Evolutionary conservation across 768 basidiomycete genomes (phyloP), one percentile per base, ranked within the genome.

Genomic region (Mrakia frigida): DNA sequence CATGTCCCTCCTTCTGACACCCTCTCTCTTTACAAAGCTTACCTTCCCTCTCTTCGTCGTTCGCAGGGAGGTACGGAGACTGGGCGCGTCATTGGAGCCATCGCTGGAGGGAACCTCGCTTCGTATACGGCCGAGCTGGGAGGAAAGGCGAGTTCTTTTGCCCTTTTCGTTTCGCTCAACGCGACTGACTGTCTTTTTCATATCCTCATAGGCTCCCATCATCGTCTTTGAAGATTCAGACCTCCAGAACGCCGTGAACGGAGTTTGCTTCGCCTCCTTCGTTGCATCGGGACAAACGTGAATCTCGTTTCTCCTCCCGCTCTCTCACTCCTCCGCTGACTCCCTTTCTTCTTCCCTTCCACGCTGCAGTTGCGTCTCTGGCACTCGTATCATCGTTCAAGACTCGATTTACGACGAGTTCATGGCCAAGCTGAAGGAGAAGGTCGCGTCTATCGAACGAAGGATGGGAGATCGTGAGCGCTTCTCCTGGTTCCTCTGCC

Each of bases 71-170:
- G 92, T 16, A 93, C 91, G 3, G 85, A 85, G 78, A 91, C 91
- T 3, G 93, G 93, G 0, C 88, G 90, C n/a, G 85, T 85, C 11
- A 82, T 94, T 21, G 93, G 92, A 46, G 86, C 87, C 70, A 86
- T 90, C 21, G 92, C 90, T 6, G 92, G 93, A 46, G 82, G 85
- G 25, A 94, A 94, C 81, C 81, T 94, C 18, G 89, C 90, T 3
- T 82, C 87, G 6, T 93, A 87, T 81, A 93, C 92, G 1, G 93
- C 93, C 0, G 93, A 94, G 80, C 85, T 94, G 7, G 93, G 93
- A 28, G 93, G 93, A 41, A 93, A 94, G 86, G 92, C 89, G 37
- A 46, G 82, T 76, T 60, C 63, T 61, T 23, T 75, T 39, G 59
- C 35, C 52, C 73, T n/a, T 41, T 37, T 9, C 6, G 21, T 21